phyloP scores from a whole-genome alignment of 2,329 filamentous ascomycete species.

The Taxawa tesnikishii region DNA sequence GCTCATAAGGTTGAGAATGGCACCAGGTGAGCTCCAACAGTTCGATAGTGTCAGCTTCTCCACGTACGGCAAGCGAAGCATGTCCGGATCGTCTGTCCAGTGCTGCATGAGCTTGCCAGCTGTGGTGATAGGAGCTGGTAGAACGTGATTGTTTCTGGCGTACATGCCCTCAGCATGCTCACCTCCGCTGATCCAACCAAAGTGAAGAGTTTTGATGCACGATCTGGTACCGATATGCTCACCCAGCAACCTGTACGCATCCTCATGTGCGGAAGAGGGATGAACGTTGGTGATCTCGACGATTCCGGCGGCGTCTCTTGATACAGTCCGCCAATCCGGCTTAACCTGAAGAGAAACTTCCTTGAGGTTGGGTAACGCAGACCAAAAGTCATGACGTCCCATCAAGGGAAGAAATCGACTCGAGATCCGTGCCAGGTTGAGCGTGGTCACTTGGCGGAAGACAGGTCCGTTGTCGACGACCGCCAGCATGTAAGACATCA shows the following conservation, averaged over 20 bases:
- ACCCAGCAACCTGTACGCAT: conserved; percentile 42
- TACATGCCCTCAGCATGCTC: conserved; percentile 51
- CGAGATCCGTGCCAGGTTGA: conserved; percentile 54
- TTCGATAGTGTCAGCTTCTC: conserved; percentile 52
- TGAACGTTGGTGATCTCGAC: conserved; percentile 36
- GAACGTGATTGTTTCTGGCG: conserved; percentile 48
- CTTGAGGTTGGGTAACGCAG: conserved; percentile 39
- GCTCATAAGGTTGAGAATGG: conserved; percentile 40
- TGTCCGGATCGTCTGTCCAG: conserved; percentile 9
- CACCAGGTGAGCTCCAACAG: conserved; percentile 53
- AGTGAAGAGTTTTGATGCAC: conserved; percentile 45
- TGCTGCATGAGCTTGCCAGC: conserved; percentile 9
- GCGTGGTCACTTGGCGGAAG: conserved; percentile 42
- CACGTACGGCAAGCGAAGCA: conserved; percentile 45
- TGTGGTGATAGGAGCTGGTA: conserved; percentile 46
- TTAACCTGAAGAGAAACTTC: conserved; percentile 49
- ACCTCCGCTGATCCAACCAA: conserved; percentile 57
- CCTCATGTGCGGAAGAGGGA: conserved; percentile 39
- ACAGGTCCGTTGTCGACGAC: conserved; percentile 46
- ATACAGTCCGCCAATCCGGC: conserved; percentile 53
- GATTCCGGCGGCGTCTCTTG: conserved; percentile 38
- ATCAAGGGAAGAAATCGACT: conserved; percentile 47
- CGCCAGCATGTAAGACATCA: conserved; percentile 54
- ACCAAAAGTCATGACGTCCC: conserved; percentile 49
- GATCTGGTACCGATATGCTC: conserved; percentile 28